Conservation (phyloP, 768 basidiomycete genomes). For the Amylocystis lapponica region DNA sequence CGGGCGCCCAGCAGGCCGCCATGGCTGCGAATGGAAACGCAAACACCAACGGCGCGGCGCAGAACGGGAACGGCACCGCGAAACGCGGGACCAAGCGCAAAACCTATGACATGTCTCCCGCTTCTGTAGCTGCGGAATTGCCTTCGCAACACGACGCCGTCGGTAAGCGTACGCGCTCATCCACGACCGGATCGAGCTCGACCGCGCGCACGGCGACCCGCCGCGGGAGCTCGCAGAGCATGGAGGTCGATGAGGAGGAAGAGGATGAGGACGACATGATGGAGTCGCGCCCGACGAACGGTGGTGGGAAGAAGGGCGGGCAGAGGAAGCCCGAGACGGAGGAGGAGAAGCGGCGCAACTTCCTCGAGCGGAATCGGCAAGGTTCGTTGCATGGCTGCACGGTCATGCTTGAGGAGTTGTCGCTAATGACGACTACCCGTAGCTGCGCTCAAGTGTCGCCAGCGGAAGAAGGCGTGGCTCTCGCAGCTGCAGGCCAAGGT, state of each 20-base stretch:
- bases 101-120: slow-evolving; percentile 31
- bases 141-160: slow-evolving; percentile 4
- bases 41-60: background rate
- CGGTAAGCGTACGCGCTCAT: slow-evolving; percentile 34
- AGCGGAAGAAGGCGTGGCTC: slow-evolving; percentile 98
- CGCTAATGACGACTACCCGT: slow-evolving; percentile 7
- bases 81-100: slow-evolving; percentile 73
- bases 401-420: background rate
- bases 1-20: slow-evolving; percentile 22
- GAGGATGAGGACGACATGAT: slow-evolving; percentile 29
- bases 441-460: slow-evolving; percentile 98
- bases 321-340: slow-evolving; percentile 89
- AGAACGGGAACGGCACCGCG: slow-evolving; percentile 16
- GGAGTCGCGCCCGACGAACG: slow-evolving; percentile 8
- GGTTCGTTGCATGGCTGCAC: slow-evolving; percentile 42
- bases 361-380: slow-evolving; percentile 95
- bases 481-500: slow-evolving; percentile 88
- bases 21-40: slow-evolving; percentile 9
- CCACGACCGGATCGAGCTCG: slow-evolving; percentile 21
- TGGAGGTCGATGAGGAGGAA: slow-evolving; percentile 28
- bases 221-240: slow-evolving; percentile 20
- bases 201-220: slow-evolving; percentile 12
- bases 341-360: slow-evolving; percentile 96
- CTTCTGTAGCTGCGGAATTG: slow-evolving; percentile 9
- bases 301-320: slow-evolving; percentile 21